A percentile compares a stretch with the other conserved stretches of the same genome.
Evolutionary conservation across 345 rosid species (phyloP).

Genomic region (Ricinus communis): DNA sequence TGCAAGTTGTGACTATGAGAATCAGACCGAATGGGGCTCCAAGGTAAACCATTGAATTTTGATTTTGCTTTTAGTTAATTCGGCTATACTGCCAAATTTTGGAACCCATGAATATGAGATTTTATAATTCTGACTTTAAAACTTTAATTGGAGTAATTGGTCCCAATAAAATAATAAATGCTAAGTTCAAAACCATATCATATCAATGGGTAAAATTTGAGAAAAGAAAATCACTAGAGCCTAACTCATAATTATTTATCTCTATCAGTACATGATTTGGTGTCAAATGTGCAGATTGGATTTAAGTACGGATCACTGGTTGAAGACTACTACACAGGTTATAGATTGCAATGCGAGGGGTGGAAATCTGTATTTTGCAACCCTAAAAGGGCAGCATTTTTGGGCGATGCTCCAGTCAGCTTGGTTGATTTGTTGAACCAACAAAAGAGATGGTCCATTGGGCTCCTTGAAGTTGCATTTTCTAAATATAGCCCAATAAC

Average conservation of each 20-base stretch:
- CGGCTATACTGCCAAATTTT: too few species aligned
- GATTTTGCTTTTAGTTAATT: not conserved
- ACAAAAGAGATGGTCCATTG: conserved; percentile 63
- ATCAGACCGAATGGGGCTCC: conserved; percentile 57
- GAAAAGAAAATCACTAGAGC: too few species aligned
- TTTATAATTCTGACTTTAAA: too few species aligned
- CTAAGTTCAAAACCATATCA: too few species aligned
- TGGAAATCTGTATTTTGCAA: conserved; percentile 59
- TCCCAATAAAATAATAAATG: too few species aligned
- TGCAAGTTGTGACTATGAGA: conserved; percentile 54
- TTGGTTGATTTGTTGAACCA: conserved; percentile 52
- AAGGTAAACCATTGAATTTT: conserved; percentile 32
- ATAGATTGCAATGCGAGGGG: conserved; percentile 55
- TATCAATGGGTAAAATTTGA: too few species aligned
- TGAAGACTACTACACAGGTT: conserved; percentile 70
- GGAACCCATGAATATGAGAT: too few species aligned
- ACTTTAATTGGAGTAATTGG: too few species aligned
- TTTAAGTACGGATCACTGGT: conserved; percentile 66
- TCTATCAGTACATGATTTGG: too few species aligned
- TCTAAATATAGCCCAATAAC: conserved; percentile 48
- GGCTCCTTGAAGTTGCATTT: conserved; percentile 50
- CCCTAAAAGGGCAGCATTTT: conserved; percentile 60
- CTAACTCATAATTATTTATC: not conserved
- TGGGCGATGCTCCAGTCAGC: conserved; percentile 52
- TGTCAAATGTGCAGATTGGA: conserved; percentile 46